Evolutionary conservation across 148 eudicot species (phyloP).

Genomic region (Polygonum maritimum): DNA sequence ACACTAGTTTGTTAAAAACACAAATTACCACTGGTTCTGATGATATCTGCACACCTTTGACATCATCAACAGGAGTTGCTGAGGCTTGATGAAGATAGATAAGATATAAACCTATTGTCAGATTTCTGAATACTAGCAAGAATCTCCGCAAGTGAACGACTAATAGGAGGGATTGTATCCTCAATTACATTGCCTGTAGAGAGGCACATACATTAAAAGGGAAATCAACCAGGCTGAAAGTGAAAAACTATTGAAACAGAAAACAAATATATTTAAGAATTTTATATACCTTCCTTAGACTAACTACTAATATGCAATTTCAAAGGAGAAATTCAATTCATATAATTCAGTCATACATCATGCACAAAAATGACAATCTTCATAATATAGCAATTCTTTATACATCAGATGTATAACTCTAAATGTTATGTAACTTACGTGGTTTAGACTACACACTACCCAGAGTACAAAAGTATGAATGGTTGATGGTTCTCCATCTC

Average conservation of each 20-base stretch:
- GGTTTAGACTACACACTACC: constrained; percentile 30
- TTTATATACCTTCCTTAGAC: not conserved
- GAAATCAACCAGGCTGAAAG: not conserved
- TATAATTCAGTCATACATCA: not conserved
- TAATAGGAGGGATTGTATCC: constrained; percentile 44
- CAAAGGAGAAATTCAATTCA: not conserved
- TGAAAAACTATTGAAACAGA: not conserved
- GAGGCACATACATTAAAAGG: not conserved
- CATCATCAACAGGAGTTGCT: constrained; percentile 46
- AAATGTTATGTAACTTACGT: not conserved
- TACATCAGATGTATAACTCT: not conserved
- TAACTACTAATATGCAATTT: not conserved
- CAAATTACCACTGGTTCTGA: constrained; percentile 55
- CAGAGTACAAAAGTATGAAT: too few relatives aligned
- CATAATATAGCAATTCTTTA: not conserved
- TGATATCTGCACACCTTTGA: constrained; percentile 59
- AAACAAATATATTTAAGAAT: not conserved
- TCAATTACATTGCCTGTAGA: constrained; percentile 37
- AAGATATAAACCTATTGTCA: constrained; percentile 84
- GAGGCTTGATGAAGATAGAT: constrained; percentile 87
- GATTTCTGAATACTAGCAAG: constrained; percentile 73
- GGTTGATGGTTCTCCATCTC: too few relatives aligned
- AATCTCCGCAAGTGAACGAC: constrained; percentile 65
- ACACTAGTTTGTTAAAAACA: not conserved
- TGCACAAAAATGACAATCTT: not conserved